A percentile compares a stretch with the other conserved stretches of the same genome.
These are phyloP conservation scores for Blastobotrys terrestris DNA, from an alignment of 805 yeast species.

Conservation along the genomic window DNA sequence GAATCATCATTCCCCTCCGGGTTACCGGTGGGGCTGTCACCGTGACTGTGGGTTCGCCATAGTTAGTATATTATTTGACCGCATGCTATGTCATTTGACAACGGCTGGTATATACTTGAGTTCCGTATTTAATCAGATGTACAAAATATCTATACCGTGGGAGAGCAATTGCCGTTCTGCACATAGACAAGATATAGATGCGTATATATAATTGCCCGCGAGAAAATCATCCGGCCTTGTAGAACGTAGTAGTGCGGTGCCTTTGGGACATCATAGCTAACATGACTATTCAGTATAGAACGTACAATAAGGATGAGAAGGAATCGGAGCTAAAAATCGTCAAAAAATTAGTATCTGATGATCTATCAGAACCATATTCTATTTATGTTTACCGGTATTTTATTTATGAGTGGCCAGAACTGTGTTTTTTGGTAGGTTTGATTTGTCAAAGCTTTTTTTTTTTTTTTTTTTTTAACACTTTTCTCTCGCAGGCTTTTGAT, in stretches of 20 bases:
- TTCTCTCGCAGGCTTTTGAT: conserved; percentile 27
- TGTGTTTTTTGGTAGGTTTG: conserved; percentile 52
- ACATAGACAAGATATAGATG: too few relatives aligned
- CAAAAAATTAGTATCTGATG: conserved; percentile 52
- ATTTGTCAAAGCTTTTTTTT: too few relatives aligned
- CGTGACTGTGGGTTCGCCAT: too few relatives aligned
- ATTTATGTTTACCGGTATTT: conserved; percentile 89
- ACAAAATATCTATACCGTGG: too few relatives aligned
- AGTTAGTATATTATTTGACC: too few relatives aligned
- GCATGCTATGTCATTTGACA: too few relatives aligned
- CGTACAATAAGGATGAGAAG: conserved; percentile 19
- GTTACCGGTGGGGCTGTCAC: not conserved
- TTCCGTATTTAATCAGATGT: too few relatives aligned
- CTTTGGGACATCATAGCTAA: not conserved
- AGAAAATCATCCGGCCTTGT: too few relatives aligned
- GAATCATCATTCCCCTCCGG: not conserved
- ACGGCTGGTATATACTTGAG: too few relatives aligned
- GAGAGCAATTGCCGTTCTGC: too few relatives aligned
- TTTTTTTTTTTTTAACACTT: not conserved
- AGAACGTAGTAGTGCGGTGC: too few relatives aligned
- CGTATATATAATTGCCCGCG: too few relatives aligned
- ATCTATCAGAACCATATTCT: conserved; percentile 91
- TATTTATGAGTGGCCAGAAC: conserved; percentile 83
- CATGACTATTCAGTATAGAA: conserved; percentile 16
- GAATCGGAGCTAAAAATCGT: conserved; percentile 30